phyloP scores from a whole-genome alignment of 768 basidiomycete species.

The Rhizopogon sp. region DNA sequence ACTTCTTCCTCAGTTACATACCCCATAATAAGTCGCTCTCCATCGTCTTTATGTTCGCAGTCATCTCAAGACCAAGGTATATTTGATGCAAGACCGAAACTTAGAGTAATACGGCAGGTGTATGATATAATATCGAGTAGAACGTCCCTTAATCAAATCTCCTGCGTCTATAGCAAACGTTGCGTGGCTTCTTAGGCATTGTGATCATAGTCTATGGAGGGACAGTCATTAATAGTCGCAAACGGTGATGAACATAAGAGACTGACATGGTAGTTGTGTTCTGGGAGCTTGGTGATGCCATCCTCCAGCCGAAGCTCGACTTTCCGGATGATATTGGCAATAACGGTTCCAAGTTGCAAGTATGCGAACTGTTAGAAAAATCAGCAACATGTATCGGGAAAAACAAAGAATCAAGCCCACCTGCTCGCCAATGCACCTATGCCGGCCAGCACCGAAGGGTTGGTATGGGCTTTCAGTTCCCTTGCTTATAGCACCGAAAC shows the following conservation, averaged over 20 bases:
- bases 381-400: not conserved
- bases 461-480: conserved; percentile 96
- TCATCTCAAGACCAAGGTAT: not conserved
- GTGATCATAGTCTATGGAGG: conserved; percentile 83
- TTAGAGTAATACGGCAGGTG: conserved; percentile 1
- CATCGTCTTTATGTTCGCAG: no score
- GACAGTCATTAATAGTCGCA: not conserved
- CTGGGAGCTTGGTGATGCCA: conserved; percentile 50
- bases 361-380: conserved; percentile 74
- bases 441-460: conserved; percentile 95
- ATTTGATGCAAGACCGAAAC: conserved; percentile 2
- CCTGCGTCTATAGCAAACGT: conserved; percentile 64
- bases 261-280: conserved; percentile 87
- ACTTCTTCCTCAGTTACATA: no score
- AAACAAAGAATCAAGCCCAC: conserved; percentile 28
- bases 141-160: conserved; percentile 37
- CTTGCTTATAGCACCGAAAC: conserved; percentile 93
- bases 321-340: conserved; percentile 72
- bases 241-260: not conserved
- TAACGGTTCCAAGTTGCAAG: conserved; percentile 82
- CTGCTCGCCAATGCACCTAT: conserved; percentile 93
- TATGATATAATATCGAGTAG: not conserved
- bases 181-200: conserved; percentile 70
- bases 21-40: no score
- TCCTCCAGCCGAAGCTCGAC: conserved; percentile 68